Evolutionary conservation across 352 stramenopile species (phyloP).

Genomic region (Phytophthora hybrid): DNA sequence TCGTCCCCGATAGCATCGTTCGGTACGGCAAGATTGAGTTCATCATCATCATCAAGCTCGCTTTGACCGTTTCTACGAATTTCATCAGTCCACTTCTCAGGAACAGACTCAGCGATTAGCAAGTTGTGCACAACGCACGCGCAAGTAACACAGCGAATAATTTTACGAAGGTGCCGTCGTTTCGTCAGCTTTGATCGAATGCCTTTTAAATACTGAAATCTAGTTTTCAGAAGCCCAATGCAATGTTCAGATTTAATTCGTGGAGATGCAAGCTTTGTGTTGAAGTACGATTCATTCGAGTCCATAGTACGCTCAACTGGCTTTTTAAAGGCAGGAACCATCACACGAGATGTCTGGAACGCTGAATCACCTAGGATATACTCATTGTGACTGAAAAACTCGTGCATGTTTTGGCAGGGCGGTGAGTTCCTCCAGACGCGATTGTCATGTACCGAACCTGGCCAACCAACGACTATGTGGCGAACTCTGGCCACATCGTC

Average conservation of each 20-base stretch:
- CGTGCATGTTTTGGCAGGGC: background rate
- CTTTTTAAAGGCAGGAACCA: slow-evolving; percentile 1
- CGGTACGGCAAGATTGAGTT: too few relatives aligned
- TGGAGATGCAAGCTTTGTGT: background rate
- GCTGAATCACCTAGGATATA: background rate
- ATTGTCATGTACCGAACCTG: background rate
- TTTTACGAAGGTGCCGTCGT: background rate
- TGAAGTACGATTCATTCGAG: background rate
- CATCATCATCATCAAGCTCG: too few relatives aligned
- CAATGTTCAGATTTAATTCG: slow-evolving; percentile 1
- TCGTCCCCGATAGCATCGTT: too few relatives aligned
- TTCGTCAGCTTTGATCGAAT: slow-evolving; percentile 1
- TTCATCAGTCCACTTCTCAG: too few relatives aligned
- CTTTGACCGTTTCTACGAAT: too few relatives aligned
- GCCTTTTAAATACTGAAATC: background rate
- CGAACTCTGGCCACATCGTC: background rate
- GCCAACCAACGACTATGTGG: background rate
- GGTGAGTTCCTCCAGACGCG: background rate
- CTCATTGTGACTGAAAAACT: background rate
- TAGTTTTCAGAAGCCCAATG: slow-evolving; percentile 1
- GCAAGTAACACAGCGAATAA: too few relatives aligned
- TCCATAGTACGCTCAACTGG: background rate
- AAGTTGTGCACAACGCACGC: too few relatives aligned
- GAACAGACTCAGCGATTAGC: too few relatives aligned
- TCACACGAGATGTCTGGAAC: background rate